Conservation (phyloP, 2,329 filamentous ascomycete genomes). For the Talaromyces marneffei region DNA sequence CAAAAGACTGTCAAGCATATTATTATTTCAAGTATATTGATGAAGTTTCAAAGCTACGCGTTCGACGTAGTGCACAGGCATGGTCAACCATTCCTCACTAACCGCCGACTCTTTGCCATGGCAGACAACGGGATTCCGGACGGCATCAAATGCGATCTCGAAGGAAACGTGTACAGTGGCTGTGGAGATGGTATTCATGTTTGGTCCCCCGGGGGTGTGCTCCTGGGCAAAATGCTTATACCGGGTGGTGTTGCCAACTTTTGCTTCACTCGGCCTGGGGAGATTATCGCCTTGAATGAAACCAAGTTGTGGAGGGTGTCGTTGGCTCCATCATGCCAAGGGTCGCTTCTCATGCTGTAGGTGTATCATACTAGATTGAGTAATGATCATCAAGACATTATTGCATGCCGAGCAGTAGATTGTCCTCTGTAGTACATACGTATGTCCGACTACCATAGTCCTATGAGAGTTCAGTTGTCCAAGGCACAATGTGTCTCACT, state of each 20-base stretch:
- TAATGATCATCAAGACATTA: too few species aligned
- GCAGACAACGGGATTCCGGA: slow-evolving; percentile 43
- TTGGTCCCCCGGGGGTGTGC: slow-evolving; percentile 45
- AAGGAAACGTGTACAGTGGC: slow-evolving; percentile 52
- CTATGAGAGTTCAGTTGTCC: too few species aligned
- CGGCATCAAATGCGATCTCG: slow-evolving; percentile 45
- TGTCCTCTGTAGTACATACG: too few species aligned
- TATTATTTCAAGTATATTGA: too few species aligned
- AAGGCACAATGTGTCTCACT: too few species aligned
- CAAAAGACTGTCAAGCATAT: background rate
- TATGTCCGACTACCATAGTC: too few species aligned
- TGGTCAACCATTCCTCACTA: slow-evolving; percentile 28
- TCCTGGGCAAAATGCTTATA: slow-evolving; percentile 54
- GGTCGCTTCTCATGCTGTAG: too few species aligned
- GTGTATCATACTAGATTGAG: too few species aligned
- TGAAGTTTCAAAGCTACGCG: too few species aligned
- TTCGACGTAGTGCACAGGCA: slow-evolving; percentile 47
- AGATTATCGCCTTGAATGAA: background rate
- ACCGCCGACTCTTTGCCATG: slow-evolving; percentile 30
- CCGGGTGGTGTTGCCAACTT: slow-evolving; percentile 46
- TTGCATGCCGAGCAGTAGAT: too few species aligned
- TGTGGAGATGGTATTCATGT: slow-evolving; percentile 52
- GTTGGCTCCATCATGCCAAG: too few species aligned
- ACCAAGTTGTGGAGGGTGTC: background rate
- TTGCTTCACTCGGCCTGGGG: slow-evolving; percentile 35